Evolutionary conservation across 176 grass and related monocot species (phyloP).

Genomic region (Pontederia crassipes): DNA sequence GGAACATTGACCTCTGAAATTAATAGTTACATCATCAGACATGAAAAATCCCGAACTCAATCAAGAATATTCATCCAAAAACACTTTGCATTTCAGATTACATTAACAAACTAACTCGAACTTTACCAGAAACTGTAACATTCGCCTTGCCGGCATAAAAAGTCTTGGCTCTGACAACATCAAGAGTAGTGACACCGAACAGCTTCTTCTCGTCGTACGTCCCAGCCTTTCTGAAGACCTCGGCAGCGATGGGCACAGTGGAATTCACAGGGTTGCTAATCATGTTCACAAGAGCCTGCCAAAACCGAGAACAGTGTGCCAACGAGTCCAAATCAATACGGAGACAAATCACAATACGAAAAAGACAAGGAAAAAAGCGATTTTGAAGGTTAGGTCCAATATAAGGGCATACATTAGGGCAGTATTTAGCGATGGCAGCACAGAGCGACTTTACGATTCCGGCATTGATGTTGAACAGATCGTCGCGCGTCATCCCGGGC

Average conservation of each 20-base stretch:
- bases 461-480: conserved; percentile 49
- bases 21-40: neutral
- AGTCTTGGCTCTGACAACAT: conserved; percentile 80
- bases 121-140: conserved; percentile 46
- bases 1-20: conserved; percentile 70
- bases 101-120: neutral
- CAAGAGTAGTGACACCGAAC: conserved; percentile 90
- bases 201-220: conserved; percentile 81
- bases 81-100: neutral
- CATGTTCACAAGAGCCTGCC: conserved; percentile 77
- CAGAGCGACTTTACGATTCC: conserved; percentile 52
- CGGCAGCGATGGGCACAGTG: conserved; percentile 65
- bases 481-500: conserved; percentile 44
- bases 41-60: neutral
- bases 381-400: neutral
- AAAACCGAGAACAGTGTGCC: neutral
- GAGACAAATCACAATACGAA: neutral
- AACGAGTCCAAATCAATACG: neutral
- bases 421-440: conserved; percentile 40
- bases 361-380: neutral
- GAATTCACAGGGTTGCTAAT: conserved; percentile 99
- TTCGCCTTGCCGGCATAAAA: conserved; percentile 78
- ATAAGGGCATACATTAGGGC: conserved; percentile 32
- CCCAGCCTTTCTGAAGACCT: conserved; percentile 91
- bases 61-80: neutral